Evolutionary conservation across 805 yeast genomes (phyloP), one percentile per base, ranked within the genome.

Genomic region (Candida corydali): DNA sequence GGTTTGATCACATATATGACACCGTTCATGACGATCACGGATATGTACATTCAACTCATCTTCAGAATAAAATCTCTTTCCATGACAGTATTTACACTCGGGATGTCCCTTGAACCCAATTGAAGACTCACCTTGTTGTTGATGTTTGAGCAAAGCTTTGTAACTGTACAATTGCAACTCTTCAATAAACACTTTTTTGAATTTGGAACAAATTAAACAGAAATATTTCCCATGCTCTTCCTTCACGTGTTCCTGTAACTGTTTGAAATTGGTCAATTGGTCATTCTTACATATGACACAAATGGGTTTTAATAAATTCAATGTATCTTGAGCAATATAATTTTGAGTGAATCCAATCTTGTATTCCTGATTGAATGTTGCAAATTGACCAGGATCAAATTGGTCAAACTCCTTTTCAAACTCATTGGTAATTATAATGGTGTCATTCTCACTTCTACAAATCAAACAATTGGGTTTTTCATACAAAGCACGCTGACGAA

Each of bases 91-190:
- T 45, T 75, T 75, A 68, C 99, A 93, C 43, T 70, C 64, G 0
- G 98, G 97, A 55, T 89, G 98, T 0, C 98, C 98, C 8, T 59
- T 68, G 57, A 89, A 89, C 0, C 96, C 96, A 6, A 65, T 64
- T 27, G 67, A 71, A 50, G 89, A 95, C 34, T 96, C 97, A 26
- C 64, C 69, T 9, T 10, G n/a, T 9, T 5, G 17, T 52, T 82
- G 81, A 59, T 93, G 99, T 29, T 61, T 69, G 41, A 76, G 78
- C 29, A 91, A 66, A 47, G 78, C 81, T 37, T 75, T 75, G 26
- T 69, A 69, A 0, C 79, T 71, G 54, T 76, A 86, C 11, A 83
- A 55, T 29, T 70, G 67, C 35, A 86, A 66, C 53, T 93, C 98
- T 5, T 65, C 56, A 3, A 86, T 73, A 55, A 93, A 91, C 2